phyloP scores from a whole-genome alignment of 352 stramenopile species.

The Phytopythium litorale region DNA sequence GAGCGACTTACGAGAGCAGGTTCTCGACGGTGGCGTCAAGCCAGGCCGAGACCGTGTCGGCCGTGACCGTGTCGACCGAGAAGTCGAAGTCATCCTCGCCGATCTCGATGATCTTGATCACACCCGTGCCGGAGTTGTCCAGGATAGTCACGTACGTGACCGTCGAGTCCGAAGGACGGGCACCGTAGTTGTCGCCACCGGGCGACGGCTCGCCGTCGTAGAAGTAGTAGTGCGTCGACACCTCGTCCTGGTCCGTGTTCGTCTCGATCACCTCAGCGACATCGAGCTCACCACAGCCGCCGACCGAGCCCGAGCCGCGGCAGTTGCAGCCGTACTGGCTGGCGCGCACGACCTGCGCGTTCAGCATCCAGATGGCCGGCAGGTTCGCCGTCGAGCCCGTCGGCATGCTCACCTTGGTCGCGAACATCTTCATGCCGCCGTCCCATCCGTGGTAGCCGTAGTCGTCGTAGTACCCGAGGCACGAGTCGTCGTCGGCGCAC shows the following conservation, averaged over 20 bases:
- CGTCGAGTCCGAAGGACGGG: constrained; percentile 22
- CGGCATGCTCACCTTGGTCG: constrained; percentile 69
- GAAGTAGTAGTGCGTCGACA: constrained; percentile 79
- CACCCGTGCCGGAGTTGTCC: constrained; percentile 34
- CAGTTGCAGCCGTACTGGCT: constrained; percentile 81
- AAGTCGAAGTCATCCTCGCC: constrained; percentile 44
- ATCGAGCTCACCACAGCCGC: constrained; percentile 72
- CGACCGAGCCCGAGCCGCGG: constrained; percentile 38
- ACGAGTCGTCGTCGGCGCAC: constrained; percentile 36
- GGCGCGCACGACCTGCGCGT: constrained; percentile 61
- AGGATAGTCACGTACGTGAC: constrained; percentile 56
- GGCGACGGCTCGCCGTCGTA: constrained; percentile 49
- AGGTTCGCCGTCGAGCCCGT: constrained; percentile 36
- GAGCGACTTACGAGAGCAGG: constrained; percentile 22
- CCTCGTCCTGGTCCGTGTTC: constrained; percentile 39
- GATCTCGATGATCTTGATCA: constrained; percentile 49
- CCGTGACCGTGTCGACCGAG: constrained; percentile 22
- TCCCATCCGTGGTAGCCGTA: constrained; percentile 69
- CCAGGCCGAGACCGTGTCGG: constrained; percentile 28
- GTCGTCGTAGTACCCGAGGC: constrained; percentile 66
- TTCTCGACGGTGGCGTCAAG: constrained; percentile 33
- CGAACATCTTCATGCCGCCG: constrained; percentile 76
- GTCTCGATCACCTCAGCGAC: constrained; percentile 76
- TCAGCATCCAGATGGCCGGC: constrained; percentile 81
- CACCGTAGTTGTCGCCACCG: constrained; percentile 43